Evolutionary conservation across 352 stramenopile species (phyloP).

Genomic region (Saprolegnia parasitica): DNA sequence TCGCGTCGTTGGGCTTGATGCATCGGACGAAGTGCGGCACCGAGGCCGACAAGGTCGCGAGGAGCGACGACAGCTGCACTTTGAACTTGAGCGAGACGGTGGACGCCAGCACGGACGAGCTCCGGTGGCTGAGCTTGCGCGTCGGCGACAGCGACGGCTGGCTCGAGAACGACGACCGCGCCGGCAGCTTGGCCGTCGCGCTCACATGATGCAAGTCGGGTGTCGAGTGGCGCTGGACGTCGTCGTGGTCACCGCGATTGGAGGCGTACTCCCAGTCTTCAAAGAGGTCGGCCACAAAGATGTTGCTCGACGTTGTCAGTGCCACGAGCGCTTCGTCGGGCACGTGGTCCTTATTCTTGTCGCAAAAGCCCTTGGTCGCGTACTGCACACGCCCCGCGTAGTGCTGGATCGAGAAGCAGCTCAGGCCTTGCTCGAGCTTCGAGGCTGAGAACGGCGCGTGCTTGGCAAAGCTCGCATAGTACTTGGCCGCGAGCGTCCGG

Average conservation of each 20-base stretch:
- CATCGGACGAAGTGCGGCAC: conserved; percentile 90
- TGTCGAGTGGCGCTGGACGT: conserved; percentile 34
- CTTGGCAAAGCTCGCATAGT: conserved; percentile 38
- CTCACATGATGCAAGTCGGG: conserved; percentile 38
- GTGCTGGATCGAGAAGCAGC: conserved; percentile 18
- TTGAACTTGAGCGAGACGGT: conserved; percentile 90
- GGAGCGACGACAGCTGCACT: conserved; percentile 86
- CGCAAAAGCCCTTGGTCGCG: conserved; percentile 19
- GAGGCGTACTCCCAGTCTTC: conserved; percentile 55
- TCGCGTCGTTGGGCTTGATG: conserved; percentile 82
- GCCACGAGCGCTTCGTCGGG: conserved; percentile 41
- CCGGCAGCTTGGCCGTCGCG: conserved; percentile 25
- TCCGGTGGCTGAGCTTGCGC: conserved; percentile 55
- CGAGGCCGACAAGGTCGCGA: conserved; percentile 91
- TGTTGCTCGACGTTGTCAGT: conserved; percentile 54
- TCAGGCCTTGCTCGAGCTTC: conserved; percentile 8
- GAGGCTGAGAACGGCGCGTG: conserved; percentile 35
- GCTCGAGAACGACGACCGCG: background rate
- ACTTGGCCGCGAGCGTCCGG: conserved; percentile 12
- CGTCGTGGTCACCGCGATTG: conserved; percentile 65
- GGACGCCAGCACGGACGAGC: conserved; percentile 32
- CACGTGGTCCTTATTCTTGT: conserved; percentile 36
- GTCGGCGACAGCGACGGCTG: conserved; percentile 70
- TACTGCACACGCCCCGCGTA: conserved; percentile 28
- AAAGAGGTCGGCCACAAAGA: conserved; percentile 74